Percentiles rank a stretch among this genome's conserved stretches.
phyloP scores from a whole-genome alignment of 2,329 filamentous ascomycete species.

The Torrubiellomyces zombiae region DNA sequence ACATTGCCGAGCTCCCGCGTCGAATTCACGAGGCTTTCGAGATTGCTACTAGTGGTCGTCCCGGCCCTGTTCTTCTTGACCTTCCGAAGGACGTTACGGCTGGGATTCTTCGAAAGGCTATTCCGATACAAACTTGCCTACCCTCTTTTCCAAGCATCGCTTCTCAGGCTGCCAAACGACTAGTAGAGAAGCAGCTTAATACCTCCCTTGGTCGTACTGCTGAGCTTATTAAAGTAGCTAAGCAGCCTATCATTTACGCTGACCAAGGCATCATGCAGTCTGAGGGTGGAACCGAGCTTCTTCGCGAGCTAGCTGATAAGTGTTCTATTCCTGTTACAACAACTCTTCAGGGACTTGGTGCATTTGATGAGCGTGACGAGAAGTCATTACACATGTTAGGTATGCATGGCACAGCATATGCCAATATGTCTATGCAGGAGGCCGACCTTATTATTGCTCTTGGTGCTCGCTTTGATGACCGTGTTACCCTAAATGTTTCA shows the following conservation, averaged over 20 bases:
- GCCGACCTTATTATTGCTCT: slow-evolving; percentile 91
- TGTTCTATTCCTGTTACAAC: slow-evolving; percentile 86
- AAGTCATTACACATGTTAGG: slow-evolving; percentile 97
- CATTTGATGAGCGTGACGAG: slow-evolving; percentile 80
- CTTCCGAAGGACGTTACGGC: slow-evolving; percentile 93
- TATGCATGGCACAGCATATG: slow-evolving; percentile 94
- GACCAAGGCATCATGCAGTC: slow-evolving; percentile 76
- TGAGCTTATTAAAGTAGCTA: slow-evolving; percentile 66
- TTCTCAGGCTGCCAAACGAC: slow-evolving; percentile 59
- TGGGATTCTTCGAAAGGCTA: slow-evolving; percentile 64
- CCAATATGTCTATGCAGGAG: slow-evolving; percentile 96
- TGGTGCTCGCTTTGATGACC: slow-evolving; percentile 88
- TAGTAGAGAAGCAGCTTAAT: slow-evolving; percentile 56
- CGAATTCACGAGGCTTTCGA: slow-evolving; percentile 97
- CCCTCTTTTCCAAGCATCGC: slow-evolving; percentile 76
- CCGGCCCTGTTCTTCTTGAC: slow-evolving; percentile 88
- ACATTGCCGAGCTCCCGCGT: slow-evolving; percentile 77
- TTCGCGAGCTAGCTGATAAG: slow-evolving; percentile 79
- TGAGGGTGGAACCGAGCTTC: slow-evolving; percentile 59
- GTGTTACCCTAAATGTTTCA: slow-evolving; percentile 64
- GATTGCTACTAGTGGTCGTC: slow-evolving; percentile 86
- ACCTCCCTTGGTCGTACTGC: slow-evolving; percentile 62
- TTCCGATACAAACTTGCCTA: slow-evolving; percentile 57
- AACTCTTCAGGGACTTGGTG: slow-evolving; percentile 83
- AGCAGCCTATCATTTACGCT: slow-evolving; percentile 91